Base-by-base conservation (phyloP, 768 basidiomycete genomes). In the Lentinula sp. region DNA sequence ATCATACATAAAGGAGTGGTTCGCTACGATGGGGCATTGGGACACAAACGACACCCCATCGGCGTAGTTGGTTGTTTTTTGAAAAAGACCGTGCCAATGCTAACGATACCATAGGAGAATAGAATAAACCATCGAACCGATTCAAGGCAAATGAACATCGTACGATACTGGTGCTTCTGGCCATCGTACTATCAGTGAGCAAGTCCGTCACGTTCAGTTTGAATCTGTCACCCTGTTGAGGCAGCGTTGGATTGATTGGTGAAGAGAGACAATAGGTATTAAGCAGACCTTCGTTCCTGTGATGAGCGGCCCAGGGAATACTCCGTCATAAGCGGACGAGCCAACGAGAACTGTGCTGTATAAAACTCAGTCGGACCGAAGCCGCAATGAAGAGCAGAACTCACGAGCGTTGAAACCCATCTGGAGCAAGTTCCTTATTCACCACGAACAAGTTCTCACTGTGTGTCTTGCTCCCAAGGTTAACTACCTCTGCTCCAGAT, bases 11-110 rank as follows among this genome's bases (percentile, higher is more conserved):
- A 70, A 73, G 8, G 56, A 59, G 9, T 15, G 39, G 31, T 64
- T 42, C 13, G 66, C 62, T 21, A 50, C 63, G 40, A 70, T 67
- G n/a, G 73, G 73, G 42, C 73, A 74, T 52, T 70, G 72, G 2
- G 65, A 64, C 32, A 66, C 66, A 34, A 66, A 65, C 5, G 66
- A 57, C 11, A 66, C 66, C 31, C 66, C 60, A 32, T 74, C 63
- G 61, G 62, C 70, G 4, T 60, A 39, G 23, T 69, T 67, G n/a
- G 61, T 64, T 40, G 63, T 60, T 42, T 65, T 57, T 57, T 67
- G 65, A 43, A 71, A 66, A 37, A 68, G 62, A 21, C 65, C 69
- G 51, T 72, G 70, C 62, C 69, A 68, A 31, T 66, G 61, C 56
- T 54, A 13, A 16, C 8, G 21, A 23, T 8, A n/a, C 4, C 9